phyloP scores from a whole-genome alignment of 1,284 basidiomycete genomes.

The Ustilago shanxiensis region DNA sequence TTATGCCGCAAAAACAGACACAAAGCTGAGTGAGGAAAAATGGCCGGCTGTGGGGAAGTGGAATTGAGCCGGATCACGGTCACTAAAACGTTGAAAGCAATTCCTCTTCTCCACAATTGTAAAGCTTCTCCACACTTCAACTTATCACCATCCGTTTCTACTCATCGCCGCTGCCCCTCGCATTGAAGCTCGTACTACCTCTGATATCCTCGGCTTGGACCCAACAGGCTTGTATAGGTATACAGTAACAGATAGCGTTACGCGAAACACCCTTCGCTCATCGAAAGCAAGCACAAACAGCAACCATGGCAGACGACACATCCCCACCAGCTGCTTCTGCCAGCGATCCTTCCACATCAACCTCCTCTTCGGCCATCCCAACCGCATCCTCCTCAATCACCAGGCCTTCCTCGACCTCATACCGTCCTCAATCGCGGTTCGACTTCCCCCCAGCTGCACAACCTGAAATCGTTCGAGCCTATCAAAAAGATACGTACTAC shows the following conservation, averaged over 20 bases:
- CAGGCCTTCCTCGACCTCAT: background rate
- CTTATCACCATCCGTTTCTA: constrained; percentile 5
- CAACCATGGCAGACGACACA: constrained; percentile 24
- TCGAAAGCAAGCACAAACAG: background rate
- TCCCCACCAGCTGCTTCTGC: background rate
- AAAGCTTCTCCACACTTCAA: background rate
- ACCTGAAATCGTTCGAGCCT: constrained; percentile 51
- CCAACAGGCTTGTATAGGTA: no score
- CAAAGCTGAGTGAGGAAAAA: background rate
- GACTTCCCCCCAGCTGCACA: constrained; percentile 46
- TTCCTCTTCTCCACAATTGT: background rate
- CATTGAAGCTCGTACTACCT: background rate
- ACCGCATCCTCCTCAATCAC: background rate
- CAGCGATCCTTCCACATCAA: no score
- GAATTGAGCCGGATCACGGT: constrained; percentile 1
- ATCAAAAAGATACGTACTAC: constrained; percentile 67
- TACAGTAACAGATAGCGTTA: no score
- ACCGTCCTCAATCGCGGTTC: constrained; percentile 33
- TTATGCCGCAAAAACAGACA: background rate
- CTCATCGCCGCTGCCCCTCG: no score
- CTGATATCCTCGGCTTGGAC: no score
- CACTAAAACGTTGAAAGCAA: constrained; percentile 13
- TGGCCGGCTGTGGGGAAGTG: constrained; percentile 14
- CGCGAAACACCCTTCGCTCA: no score
- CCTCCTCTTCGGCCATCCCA: background rate